These are phyloP conservation scores for Boechera divaricarpa DNA, from an alignment of 345 rosid species.

Conservation along the genomic window DNA sequence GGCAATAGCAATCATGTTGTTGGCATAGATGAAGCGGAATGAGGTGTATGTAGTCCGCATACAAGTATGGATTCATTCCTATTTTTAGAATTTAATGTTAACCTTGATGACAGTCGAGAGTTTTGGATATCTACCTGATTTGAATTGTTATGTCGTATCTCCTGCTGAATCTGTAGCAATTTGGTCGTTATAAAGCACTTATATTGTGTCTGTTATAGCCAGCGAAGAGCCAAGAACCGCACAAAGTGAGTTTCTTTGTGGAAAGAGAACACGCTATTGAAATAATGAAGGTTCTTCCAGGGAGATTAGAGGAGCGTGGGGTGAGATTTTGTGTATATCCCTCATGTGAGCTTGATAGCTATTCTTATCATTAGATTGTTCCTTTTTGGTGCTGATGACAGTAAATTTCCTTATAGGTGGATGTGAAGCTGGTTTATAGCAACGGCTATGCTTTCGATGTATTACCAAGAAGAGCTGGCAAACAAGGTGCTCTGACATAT, in stretches of 20 bases:
- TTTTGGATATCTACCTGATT: neutral
- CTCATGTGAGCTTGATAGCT: constrained; percentile 7
- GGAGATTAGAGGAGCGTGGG: constrained; percentile 64
- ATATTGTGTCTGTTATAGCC: constrained; percentile 54
- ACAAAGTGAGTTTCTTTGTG: constrained; percentile 82
- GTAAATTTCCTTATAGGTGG: constrained; percentile 55
- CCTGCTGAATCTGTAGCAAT: constrained; percentile 10
- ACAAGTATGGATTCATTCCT: neutral
- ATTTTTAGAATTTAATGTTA: neutral
- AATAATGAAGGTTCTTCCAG: constrained; percentile 61
- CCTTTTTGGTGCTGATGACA: neutral
- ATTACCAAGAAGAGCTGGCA: constrained; percentile 83
- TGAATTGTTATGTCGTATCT: constrained; percentile 7
- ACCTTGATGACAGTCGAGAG: neutral
- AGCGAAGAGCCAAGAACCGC: constrained; percentile 70
- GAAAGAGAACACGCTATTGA: constrained; percentile 57
- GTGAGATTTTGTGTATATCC: constrained; percentile 47
- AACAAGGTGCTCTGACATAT: constrained; percentile 84
- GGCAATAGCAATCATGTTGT: neutral
- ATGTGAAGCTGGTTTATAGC: constrained; percentile 77
- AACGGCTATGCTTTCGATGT: constrained; percentile 78
- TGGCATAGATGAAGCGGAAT: neutral
- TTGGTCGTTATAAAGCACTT: constrained; percentile 3
- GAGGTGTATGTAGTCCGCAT: neutral
- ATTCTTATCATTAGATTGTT: constrained; percentile 24